These are phyloP conservation scores for Shiraia bambusicola DNA, from an alignment of 2,329 filamentous ascomycete species.

Conservation along the genomic window DNA sequence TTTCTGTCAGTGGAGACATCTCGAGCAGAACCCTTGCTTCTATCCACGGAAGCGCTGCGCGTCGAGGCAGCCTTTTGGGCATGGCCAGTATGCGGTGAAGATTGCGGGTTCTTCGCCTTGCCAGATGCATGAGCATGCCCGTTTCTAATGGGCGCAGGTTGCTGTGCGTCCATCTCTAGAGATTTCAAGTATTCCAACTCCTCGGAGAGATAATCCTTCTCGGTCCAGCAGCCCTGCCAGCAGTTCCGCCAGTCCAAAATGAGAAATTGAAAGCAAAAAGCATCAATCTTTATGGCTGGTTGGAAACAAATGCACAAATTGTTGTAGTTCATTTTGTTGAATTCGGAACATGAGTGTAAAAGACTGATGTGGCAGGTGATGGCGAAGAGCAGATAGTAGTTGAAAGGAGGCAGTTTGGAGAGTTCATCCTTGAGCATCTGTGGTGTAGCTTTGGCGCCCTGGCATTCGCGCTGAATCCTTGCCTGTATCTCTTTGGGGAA, in stretches of 20 bases:
- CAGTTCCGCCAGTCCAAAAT: constrained; percentile 95
- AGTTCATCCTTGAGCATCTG: constrained; percentile 87
- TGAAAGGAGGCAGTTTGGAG: constrained; percentile 91
- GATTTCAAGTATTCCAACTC: constrained; percentile 36
- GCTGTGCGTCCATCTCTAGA: constrained; percentile 18
- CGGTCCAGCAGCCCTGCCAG: constrained; percentile 94
- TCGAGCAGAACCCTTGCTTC: constrained; percentile 28
- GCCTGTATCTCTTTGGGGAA: constrained; percentile 84
- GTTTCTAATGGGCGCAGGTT: constrained; percentile 26
- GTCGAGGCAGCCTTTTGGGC: constrained; percentile 27
- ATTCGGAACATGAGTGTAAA: constrained; percentile 84
- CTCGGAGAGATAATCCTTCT: constrained; percentile 63
- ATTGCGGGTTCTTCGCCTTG: constrained; percentile 32
- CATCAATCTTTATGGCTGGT: constrained; percentile 94
- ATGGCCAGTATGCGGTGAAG: constrained; percentile 26
- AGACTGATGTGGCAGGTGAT: constrained; percentile 95
- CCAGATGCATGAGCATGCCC: constrained; percentile 25
- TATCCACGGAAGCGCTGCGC: constrained; percentile 36
- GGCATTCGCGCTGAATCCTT: constrained; percentile 75
- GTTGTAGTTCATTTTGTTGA: constrained; percentile 98
- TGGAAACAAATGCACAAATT: constrained; percentile 97
- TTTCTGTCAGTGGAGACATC: constrained; percentile 37
- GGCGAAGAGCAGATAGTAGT: constrained; percentile 96
- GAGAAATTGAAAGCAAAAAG: constrained; percentile 91
- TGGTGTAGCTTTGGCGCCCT: constrained; percentile 75